Evolutionary conservation across 768 basidiomycete species (phyloP), one percentile per base, ranked within the genome.

Genomic region (Hygrocybe coccinea): DNA sequence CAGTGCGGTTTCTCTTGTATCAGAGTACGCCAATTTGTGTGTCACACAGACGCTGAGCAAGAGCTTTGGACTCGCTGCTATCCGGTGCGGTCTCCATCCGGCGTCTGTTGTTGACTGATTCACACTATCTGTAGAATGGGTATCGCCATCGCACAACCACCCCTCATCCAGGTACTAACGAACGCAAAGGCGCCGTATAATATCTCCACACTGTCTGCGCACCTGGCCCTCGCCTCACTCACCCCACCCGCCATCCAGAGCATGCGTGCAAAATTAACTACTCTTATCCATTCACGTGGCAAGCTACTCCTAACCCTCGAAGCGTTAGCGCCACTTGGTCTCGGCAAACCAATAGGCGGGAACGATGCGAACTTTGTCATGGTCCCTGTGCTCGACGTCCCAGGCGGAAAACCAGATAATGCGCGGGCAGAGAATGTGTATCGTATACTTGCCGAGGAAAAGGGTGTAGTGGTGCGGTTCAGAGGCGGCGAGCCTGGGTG

Each of bases 101-200:
- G 12, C 17, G 8, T 19, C n/a, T 22, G 21, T 35, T 11, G 14
- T 49, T 21, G 34, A 49, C 10, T 11, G 12, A 17, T 14, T 11
- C 15, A 22, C 12, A 10, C 5, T 44, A 38, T 41, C 34, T 11
- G 6, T 65, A 97, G 93, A 46, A 77, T 99, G 24, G 97, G 97
- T 0, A 82, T 95, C 45, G 91, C 92, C 0, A 74, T 97, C 54
- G 91, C 93, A 5, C 89, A 94, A 57, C 93, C 93, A 0, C 85
- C 91, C 0, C 74, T 99, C 11, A 88, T 97, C 44, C 95, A 93
- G 63, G 79, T 97, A 59, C 83, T 98, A 52, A 82, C 84, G 56
- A 98, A 98, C 69, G 89, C 95, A 24, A 99, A 99, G 69, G 97
- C 95, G 1, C 97, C 97, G 0, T 99, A 98, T 76, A 97, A 97